Conservation (phyloP, 2,329 filamentous ascomycete species). For the Fusarium sp. region DNA sequence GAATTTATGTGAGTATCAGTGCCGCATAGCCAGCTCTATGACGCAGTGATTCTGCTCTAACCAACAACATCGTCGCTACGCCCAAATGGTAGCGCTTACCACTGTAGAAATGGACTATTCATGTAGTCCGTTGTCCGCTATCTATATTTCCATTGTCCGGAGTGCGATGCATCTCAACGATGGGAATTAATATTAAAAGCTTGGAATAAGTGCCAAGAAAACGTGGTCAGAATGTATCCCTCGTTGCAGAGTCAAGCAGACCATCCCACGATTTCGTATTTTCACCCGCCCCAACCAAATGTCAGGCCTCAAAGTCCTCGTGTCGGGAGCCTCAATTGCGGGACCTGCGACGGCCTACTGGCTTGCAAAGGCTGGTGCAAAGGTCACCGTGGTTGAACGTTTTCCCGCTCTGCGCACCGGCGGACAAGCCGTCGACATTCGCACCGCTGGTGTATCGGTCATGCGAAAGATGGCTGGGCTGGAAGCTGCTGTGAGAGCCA, state of each 20-base stretch:
- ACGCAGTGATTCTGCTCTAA: background rate
- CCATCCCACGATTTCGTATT: background rate
- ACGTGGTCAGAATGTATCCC: too few species aligned
- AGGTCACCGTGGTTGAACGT: conserved; percentile 53
- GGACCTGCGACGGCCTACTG: conserved; percentile 45
- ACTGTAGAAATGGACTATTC: conserved; percentile 1
- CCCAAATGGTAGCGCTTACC: background rate
- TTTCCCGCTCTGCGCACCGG: conserved; percentile 46
- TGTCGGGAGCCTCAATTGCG: conserved; percentile 46
- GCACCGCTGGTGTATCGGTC: conserved; percentile 48
- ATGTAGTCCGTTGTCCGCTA: conserved; percentile 11
- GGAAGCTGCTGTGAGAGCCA: conserved; percentile 11
- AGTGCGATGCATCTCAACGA: background rate
- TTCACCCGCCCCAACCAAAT: conserved; percentile 5
- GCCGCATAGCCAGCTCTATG: conserved; percentile 3
- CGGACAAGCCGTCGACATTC: conserved; percentile 52
- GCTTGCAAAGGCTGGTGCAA: conserved; percentile 42
- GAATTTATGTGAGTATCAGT: background rate
- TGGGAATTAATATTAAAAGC: background rate
- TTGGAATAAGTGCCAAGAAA: background rate
- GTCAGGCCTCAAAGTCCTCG: conserved; percentile 39
- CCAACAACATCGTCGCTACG: background rate
- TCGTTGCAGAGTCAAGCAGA: background rate
- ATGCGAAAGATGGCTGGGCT: conserved; percentile 53
- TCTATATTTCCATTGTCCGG: background rate